Evolutionary conservation across 1,139 yeast genomes (phyloP).

Genomic region (Pichia terricola): DNA sequence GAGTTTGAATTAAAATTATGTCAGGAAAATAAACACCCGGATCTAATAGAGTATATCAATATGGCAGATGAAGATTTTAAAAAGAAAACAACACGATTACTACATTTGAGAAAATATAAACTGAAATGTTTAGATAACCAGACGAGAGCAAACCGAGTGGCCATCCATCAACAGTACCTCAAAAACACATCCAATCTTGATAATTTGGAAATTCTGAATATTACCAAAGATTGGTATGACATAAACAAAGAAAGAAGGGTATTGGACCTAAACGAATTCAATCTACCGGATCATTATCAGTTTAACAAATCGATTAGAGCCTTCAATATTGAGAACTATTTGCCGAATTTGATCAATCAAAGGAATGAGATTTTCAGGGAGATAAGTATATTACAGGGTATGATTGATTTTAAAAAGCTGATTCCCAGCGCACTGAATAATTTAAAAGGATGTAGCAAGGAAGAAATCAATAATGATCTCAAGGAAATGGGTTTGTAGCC

Average conservation of each 20-base stretch:
- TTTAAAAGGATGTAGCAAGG: conserved; percentile 44
- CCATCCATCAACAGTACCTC: conserved; percentile 76
- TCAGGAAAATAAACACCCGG: conserved; percentile 86
- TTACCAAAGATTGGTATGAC: conserved; percentile 87
- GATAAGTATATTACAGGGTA: conserved; percentile 47
- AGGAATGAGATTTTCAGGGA: conserved; percentile 47
- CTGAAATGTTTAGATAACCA: conserved; percentile 70
- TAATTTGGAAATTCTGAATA: conserved; percentile 52
- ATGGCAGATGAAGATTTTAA: conserved; percentile 62
- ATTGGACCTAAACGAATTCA: conserved; percentile 55
- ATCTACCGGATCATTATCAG: conserved; percentile 26
- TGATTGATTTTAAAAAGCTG: conserved; percentile 41
- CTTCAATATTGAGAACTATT: conserved; percentile 15
- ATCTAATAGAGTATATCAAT: conserved; percentile 47
- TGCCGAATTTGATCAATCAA: conserved; percentile 39
- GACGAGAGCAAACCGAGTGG: conserved; percentile 69
- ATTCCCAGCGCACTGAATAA: conserved; percentile 51
- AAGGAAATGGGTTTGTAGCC: conserved; percentile 23
- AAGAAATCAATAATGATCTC: conserved; percentile 56
- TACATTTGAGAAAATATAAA: conserved; percentile 61
- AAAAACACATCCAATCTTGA: conserved; percentile 64
- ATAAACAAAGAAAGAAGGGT: conserved; percentile 83
- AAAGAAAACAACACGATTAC: conserved; percentile 56
- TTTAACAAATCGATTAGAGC: conserved; percentile 20
- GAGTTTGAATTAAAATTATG: conserved; percentile 84